A percentile compares a stretch with the other conserved stretches of the same genome.
Evolutionary conservation across 345 rosid species (phyloP).

Genomic region (Angophora floribunda): DNA sequence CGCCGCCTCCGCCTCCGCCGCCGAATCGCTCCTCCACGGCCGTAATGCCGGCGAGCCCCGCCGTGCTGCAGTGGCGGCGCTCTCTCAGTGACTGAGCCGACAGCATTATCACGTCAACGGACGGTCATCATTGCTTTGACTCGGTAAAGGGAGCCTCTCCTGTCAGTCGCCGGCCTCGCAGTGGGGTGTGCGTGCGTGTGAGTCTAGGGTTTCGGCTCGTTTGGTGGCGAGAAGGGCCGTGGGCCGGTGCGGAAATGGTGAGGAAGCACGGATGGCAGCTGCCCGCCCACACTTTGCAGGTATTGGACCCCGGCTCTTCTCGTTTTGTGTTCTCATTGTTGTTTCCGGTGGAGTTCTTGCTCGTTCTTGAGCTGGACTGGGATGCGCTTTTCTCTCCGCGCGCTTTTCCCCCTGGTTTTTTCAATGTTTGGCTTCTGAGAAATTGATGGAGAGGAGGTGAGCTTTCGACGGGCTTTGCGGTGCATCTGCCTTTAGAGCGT

Average conservation of each 20-base stretch:
- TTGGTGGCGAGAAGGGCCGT: neutral
- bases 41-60: neutral
- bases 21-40: neutral
- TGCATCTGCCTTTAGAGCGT: neutral
- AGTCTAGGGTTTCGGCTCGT: neutral
- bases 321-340: neutral
- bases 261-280: conserved; percentile 99
- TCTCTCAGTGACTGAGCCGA: neutral
- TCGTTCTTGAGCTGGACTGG: neutral
- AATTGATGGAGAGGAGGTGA: neutral
- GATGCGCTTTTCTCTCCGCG: neutral
- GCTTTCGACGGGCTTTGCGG: neutral
- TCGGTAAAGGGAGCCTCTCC: neutral
- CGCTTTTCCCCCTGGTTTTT: neutral
- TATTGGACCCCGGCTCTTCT: neutral
- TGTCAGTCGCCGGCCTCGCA: neutral
- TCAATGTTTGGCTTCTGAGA: neutral
- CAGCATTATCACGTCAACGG: neutral
- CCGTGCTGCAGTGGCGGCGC: neutral
- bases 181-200: neutral
- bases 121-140: neutral
- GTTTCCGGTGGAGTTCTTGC: neutral
- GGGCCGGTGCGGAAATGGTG: conserved; percentile 31
- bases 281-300: conserved; percentile 97
- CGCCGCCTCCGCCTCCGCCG: neutral